These are phyloP conservation scores for Serendipita indica DNA, from an alignment of 768 basidiomycete species.

Conservation along the genomic window DNA sequence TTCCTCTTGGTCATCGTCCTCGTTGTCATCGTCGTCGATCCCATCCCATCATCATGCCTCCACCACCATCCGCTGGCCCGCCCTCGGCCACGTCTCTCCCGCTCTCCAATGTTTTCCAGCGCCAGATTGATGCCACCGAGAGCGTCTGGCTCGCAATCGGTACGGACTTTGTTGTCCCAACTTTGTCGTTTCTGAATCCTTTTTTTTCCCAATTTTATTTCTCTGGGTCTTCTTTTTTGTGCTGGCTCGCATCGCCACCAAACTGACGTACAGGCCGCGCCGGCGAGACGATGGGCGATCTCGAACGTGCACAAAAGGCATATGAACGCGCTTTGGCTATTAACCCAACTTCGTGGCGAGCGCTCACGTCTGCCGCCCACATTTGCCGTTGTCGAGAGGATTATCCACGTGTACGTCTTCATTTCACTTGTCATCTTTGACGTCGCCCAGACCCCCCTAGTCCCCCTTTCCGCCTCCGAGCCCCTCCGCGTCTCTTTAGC, in stretches of 20 bases:
- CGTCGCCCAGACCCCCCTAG: background rate
- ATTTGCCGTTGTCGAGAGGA: slow-evolving; percentile 97
- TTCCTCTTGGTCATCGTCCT: background rate
- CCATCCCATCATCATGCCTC: background rate
- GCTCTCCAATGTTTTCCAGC: background rate
- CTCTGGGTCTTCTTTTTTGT: background rate
- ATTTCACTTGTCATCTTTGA: background rate
- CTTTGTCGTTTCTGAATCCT: background rate
- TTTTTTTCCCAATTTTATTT: background rate
- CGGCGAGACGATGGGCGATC: slow-evolving; percentile 89
- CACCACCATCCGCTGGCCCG: background rate
- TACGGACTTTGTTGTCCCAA: background rate
- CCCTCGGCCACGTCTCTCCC: background rate
- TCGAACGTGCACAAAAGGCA: slow-evolving; percentile 80
- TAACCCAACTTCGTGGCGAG: slow-evolving; percentile 80
- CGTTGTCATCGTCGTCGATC: background rate
- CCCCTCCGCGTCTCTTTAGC: background rate
- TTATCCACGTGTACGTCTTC: slow-evolving; percentile 68
- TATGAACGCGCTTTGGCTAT: slow-evolving; percentile 94
- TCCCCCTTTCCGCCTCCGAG: background rate
- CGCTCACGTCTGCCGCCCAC: slow-evolving; percentile 85
- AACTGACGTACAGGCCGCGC: slow-evolving; percentile 53
- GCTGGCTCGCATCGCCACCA: background rate
- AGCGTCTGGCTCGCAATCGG: background rate
- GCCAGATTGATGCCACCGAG: background rate